phyloP scores from a whole-genome alignment of 352 stramenopile species.

The Globisporangium takayamanum region DNA sequence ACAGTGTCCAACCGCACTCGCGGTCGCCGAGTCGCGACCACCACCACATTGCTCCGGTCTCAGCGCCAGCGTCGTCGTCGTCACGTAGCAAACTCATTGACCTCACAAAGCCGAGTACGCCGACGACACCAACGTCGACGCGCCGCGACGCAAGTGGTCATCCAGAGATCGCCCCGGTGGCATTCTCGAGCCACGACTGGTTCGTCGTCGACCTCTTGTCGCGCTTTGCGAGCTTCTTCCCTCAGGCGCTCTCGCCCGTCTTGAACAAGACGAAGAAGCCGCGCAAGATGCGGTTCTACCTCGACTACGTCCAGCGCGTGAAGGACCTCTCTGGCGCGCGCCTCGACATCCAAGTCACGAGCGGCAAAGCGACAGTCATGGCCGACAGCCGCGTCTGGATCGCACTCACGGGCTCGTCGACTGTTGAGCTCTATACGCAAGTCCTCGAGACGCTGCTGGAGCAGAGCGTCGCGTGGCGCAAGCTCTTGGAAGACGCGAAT shows the following conservation, averaged over 20 bases:
- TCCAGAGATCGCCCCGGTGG: conserved; percentile 21
- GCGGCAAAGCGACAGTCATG: conserved; percentile 30
- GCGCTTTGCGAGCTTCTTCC: conserved; percentile 52
- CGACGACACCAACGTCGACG: not conserved
- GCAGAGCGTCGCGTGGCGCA: conserved; percentile 38
- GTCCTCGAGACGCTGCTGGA: conserved; percentile 40
- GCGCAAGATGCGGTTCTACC: conserved; percentile 65
- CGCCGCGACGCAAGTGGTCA: conserved; percentile 2
- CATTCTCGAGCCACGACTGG: conserved; percentile 45
- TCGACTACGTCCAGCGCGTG: conserved; percentile 54
- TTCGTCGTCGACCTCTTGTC: conserved; percentile 46
- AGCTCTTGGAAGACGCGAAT: conserved; percentile 35
- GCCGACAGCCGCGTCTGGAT: conserved; percentile 50
- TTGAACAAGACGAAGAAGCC: conserved; percentile 62
- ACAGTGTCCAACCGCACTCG: too few relatives aligned
- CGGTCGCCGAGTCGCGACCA: not conserved
- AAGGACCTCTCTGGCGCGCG: conserved; percentile 28
- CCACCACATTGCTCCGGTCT: not conserved
- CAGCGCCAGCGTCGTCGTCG: too few relatives aligned
- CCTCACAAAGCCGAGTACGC: not conserved
- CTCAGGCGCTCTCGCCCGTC: conserved; percentile 35
- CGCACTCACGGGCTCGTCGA: conserved; percentile 30
- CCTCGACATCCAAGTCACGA: conserved; percentile 36
- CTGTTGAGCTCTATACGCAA: conserved; percentile 32
- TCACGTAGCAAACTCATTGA: not conserved